Evolutionary conservation across 164 flowering plant species (phyloP).

Genomic region (Cinnamomum chago): DNA sequence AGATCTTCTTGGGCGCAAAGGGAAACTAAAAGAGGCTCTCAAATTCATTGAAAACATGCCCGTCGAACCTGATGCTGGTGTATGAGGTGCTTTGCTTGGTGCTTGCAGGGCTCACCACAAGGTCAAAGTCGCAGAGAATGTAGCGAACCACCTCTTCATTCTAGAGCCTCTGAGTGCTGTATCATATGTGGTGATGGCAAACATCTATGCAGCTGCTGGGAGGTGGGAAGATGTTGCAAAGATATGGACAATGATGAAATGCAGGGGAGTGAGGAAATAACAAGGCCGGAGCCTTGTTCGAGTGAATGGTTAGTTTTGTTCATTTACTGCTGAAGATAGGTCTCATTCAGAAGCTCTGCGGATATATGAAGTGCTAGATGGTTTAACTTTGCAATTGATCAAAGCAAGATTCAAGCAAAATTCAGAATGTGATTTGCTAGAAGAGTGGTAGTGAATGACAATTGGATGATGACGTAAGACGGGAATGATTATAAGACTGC

Average conservation of each 20-base stretch:
- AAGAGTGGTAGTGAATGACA: conserved; percentile 3
- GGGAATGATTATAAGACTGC: not conserved
- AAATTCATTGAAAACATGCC: conserved; percentile 51
- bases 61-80: conserved; percentile 47
- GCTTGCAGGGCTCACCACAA: conserved; percentile 54
- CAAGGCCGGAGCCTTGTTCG: conserved; percentile 50
- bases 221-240: conserved; percentile 49
- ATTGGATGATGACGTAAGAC: not conserved
- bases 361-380: conserved; percentile 34
- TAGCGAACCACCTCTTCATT: conserved; percentile 32
- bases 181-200: conserved; percentile 63
- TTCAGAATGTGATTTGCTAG: not conserved
- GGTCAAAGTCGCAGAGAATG: conserved; percentile 40
- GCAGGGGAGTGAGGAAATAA: conserved; percentile 34
- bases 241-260: conserved; percentile 45
- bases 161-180: conserved; percentile 49
- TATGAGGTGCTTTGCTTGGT: conserved; percentile 56
- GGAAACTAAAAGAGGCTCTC: conserved; percentile 52
- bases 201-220: conserved; percentile 52
- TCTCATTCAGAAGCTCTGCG: conserved; percentile 28
- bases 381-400: conserved; percentile 36
- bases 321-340: conserved; percentile 53
- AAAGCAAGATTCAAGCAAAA: conserved; percentile 13
- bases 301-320: conserved; percentile 34
- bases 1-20: conserved; percentile 57